A percentile compares a stretch with the other conserved stretches of the same genome.
These are phyloP conservation scores for Trichomonas tenax DNA, from an alignment of 208 protist species.

Conservation along the genomic window DNA sequence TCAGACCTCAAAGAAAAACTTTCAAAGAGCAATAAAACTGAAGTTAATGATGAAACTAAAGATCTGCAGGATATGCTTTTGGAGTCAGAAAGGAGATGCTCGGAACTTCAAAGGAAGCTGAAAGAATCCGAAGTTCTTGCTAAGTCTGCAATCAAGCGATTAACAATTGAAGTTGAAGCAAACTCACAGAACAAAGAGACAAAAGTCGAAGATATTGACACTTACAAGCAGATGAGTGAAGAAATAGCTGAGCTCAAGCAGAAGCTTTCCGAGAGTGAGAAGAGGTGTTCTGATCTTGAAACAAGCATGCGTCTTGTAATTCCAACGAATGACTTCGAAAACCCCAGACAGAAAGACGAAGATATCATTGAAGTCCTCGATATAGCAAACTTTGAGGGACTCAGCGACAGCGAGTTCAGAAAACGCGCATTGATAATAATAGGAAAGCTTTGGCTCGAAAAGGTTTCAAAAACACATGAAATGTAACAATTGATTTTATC, in stretches of 20 bases:
- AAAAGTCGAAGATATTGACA: background rate
- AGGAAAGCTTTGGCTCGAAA: background rate
- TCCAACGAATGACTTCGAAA: background rate
- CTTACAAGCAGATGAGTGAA: background rate
- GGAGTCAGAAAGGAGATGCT: background rate
- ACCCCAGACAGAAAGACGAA: background rate
- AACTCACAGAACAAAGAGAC: background rate
- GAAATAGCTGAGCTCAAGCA: background rate
- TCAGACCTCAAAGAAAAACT: background rate
- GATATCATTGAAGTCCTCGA: background rate
- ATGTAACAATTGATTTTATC: background rate
- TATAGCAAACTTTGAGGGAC: background rate
- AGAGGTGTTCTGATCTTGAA: background rate
- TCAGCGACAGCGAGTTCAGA: background rate
- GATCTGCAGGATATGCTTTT: too few species aligned
- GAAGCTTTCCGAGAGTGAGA: background rate
- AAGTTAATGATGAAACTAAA: too few species aligned
- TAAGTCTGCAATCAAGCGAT: background rate
- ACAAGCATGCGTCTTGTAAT: background rate
- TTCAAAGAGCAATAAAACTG: too few species aligned
- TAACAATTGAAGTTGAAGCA: background rate
- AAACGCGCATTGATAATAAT: background rate
- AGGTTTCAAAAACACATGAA: background rate
- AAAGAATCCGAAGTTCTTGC: background rate
- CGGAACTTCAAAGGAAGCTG: background rate